Conservation (phyloP, 1,284 basidiomycete species). For the Leccinum pachyderme region DNA sequence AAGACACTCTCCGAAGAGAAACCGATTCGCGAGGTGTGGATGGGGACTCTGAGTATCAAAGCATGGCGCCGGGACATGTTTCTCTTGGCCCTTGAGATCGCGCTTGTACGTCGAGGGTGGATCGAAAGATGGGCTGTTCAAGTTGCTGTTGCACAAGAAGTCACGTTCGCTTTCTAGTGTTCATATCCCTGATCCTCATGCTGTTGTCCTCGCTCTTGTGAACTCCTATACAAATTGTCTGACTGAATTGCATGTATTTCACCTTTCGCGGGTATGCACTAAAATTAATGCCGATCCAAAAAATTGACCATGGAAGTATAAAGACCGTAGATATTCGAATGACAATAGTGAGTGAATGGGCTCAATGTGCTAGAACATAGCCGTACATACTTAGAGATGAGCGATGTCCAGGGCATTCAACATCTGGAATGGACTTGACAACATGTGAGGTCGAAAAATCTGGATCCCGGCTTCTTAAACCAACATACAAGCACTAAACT, state of each 20-base stretch:
- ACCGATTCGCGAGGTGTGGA: slow-evolving; percentile 26
- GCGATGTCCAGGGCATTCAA: no score
- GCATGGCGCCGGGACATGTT: slow-evolving; percentile 51
- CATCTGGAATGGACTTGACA: neutral
- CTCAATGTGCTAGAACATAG: neutral
- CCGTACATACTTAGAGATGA: neutral
- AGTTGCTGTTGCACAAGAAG: slow-evolving; percentile 17
- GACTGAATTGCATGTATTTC: neutral
- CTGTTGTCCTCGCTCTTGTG: neutral
- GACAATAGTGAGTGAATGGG: neutral
- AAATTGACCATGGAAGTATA: neutral
- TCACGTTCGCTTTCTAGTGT: neutral
- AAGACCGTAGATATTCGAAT: neutral
- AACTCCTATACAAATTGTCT: neutral
- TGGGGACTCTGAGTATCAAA: slow-evolving; percentile 36
- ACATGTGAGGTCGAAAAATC: neutral
- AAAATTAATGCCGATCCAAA: neutral
- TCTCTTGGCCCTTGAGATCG: slow-evolving; percentile 51
- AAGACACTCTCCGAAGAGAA: slow-evolving; percentile 31
- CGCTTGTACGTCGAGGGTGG: slow-evolving; percentile 40
- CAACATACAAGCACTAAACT: neutral
- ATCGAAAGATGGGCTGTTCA: slow-evolving; percentile 39
- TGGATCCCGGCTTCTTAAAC: neutral
- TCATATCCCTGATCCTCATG: neutral
- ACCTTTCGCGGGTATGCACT: neutral